Evolutionary conservation across 73 alveolate genomes (phyloP).

Genomic region (Symbiodinium pilosum): DNA sequence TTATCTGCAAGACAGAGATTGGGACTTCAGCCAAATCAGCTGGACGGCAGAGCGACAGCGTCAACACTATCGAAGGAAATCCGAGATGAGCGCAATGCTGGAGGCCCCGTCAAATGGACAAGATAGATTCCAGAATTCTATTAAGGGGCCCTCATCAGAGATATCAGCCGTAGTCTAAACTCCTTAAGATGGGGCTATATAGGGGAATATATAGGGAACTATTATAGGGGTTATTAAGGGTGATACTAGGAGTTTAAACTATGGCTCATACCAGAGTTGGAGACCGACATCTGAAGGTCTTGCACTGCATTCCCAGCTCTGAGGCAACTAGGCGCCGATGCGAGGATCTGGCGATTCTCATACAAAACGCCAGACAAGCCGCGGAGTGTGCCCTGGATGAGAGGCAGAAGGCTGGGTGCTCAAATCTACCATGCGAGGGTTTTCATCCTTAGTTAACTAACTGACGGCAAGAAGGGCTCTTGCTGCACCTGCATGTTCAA

Average conservation of each 20-base stretch:
- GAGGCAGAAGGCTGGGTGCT: not conserved
- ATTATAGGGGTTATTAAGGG: not conserved
- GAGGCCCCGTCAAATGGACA: not conserved
- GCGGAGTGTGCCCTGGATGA: not conserved
- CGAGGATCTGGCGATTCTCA: not conserved
- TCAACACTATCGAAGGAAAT: constrained; percentile 4
- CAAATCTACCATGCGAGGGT: too few relatives aligned
- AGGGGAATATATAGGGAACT: not conserved
- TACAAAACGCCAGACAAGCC: not conserved
- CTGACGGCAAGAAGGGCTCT: too few relatives aligned
- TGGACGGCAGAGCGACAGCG: constrained; percentile 24
- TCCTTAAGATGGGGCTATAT: not conserved
- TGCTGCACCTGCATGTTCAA: too few relatives aligned
- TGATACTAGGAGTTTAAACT: too few relatives aligned
- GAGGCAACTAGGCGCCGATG: not conserved
- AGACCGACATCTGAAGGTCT: too few relatives aligned
- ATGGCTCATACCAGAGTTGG: too few relatives aligned
- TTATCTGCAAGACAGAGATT: not conserved
- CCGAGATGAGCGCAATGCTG: not conserved
- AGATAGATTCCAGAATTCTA: not conserved
- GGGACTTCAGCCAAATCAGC: not conserved
- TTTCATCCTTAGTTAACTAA: too few relatives aligned
- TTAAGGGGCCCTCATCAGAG: too few relatives aligned
- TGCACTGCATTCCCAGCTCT: too few relatives aligned
- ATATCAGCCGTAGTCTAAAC: not conserved